These are phyloP conservation scores for Pachysandra terminalis DNA, from an alignment of 164 flowering plant genomes.

Conservation along the genomic window DNA sequence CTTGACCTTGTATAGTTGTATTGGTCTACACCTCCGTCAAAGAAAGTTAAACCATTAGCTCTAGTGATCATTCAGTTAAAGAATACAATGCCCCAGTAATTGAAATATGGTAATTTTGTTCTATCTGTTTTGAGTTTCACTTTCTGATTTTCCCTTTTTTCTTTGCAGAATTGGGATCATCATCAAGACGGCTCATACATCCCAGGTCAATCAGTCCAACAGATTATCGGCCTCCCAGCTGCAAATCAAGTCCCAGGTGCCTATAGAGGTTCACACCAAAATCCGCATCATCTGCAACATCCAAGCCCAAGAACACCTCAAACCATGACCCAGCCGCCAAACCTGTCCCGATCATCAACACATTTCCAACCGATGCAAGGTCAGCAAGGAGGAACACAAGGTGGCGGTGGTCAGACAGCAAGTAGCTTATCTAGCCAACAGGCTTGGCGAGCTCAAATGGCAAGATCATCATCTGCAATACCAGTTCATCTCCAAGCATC, in stretches of 20 bases:
- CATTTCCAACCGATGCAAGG: slow-evolving; percentile 15
- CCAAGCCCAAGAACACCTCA: slow-evolving; percentile 21
- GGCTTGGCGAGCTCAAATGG: slow-evolving; percentile 10
- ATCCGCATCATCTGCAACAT: slow-evolving; percentile 24
- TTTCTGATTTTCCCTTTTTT: not conserved
- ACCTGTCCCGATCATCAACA: slow-evolving; percentile 17
- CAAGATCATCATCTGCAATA: slow-evolving; percentile 24
- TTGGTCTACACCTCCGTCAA: not conserved
- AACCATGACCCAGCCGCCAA: slow-evolving; percentile 27
- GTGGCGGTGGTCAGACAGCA: slow-evolving; percentile 14
- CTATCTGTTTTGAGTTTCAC: not conserved
- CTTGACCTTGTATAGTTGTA: too few relatives aligned
- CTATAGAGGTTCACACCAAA: slow-evolving; percentile 24
- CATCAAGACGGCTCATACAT: slow-evolving; percentile 17
- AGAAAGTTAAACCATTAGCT: not conserved
- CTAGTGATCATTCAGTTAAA: not conserved
- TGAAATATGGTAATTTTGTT: not conserved
- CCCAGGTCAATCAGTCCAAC: slow-evolving; percentile 26
- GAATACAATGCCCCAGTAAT: not conserved
- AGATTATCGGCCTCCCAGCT: slow-evolving; percentile 21
- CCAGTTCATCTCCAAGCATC: slow-evolving; percentile 34
- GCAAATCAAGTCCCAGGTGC: slow-evolving; percentile 22
- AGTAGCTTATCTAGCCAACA: slow-evolving; percentile 16
- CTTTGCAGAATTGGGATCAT: slow-evolving; percentile 19
- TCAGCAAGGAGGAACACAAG: slow-evolving; percentile 34